Base-by-base conservation (phyloP, 2,329 filamentous ascomycete genomes). In the Mycosphaerelloides madeirae region DNA sequence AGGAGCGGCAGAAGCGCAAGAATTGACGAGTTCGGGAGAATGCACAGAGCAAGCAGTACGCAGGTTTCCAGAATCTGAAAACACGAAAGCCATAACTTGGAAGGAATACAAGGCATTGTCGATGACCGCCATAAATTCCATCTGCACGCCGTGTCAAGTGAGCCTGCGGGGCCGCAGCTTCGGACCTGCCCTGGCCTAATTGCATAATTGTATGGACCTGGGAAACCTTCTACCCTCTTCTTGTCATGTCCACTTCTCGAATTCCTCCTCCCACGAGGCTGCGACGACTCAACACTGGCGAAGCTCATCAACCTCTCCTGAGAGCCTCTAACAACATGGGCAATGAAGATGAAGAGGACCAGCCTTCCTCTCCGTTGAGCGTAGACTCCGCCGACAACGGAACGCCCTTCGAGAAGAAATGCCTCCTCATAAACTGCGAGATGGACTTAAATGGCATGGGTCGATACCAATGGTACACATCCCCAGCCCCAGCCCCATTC, bases 381-480 rank as follows among this genome's bases (percentile, higher is more conserved):
- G 41, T 31, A 9, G 7, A 25, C n/a, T 15, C 11, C 31, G 2
- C 2, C 3, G 31, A 19, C 14, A 28, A 36, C 6, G 31, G 29
- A 1, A 63, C 63, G 1, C 48, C 70, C 1, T 71, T 67, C 49
- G 69, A 72, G 52, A 71, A 67, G 52, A 72, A 72, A 48, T 70
- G 67, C 35, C 52, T 68, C 3, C 58, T 72, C 12, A 66, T 72
- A 53, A 52, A 72, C 46, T 63, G 61, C 15, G 75, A 78, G 59
- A 72, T 78, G 46, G 73, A 78, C 42, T 50, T 55, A 18, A 71
- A 75, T 49, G 75, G 75, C 33, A 75, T 78, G 70, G 75, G 74
- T 3, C 62, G 62, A 46, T 78, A 78, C 47, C 74, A 78, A 52
- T 76, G 72, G 73, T 25, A 9, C 22, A 9, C 22, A 9, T 25